Conservation (phyloP, 2,329 filamentous ascomycete species). For the Arachnopeziza araneosa region DNA sequence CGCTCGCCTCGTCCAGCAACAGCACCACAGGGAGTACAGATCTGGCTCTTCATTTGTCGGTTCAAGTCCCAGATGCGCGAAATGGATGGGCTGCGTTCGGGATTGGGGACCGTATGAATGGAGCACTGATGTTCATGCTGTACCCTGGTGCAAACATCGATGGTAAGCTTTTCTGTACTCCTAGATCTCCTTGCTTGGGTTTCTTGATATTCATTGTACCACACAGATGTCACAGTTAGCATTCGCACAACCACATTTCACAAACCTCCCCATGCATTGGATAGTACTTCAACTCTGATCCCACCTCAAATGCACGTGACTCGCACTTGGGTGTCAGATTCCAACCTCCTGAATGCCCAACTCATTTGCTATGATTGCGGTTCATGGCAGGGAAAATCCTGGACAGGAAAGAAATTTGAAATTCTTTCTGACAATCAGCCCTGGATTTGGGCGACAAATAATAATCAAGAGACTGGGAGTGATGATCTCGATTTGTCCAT, state of each 20-base stretch:
- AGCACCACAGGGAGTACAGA: slow-evolving; percentile 7
- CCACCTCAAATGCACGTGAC: slow-evolving; percentile 3
- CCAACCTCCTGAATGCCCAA: slow-evolving; percentile 4
- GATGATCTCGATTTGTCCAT: slow-evolving; percentile 5
- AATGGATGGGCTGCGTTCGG: slow-evolving; percentile 13
- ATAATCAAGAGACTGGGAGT: slow-evolving; percentile 1
- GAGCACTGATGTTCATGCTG: slow-evolving; percentile 11
- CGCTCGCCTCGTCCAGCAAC: slow-evolving; percentile 7
- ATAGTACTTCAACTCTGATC: not conserved
- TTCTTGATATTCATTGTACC: too few species aligned
- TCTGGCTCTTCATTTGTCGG: slow-evolving; percentile 9
- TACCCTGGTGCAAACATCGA: slow-evolving; percentile 9
- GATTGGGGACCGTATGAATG: slow-evolving; percentile 8
- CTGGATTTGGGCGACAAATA: slow-evolving; percentile 13
- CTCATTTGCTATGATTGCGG: slow-evolving; percentile 10
- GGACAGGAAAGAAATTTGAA: slow-evolving; percentile 1
- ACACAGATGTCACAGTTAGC: slow-evolving; percentile 7
- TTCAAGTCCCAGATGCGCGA: slow-evolving; percentile 2
- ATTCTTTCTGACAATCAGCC: slow-evolving; percentile 3
- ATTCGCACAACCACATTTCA: slow-evolving; percentile 6
- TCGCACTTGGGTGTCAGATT: slow-evolving; percentile 6
- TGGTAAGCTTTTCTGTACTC: slow-evolving; percentile 4
- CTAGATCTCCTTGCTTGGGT: too few species aligned
- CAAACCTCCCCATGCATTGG: not conserved
- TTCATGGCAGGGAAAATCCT: not conserved